Conservation (phyloP, 1,284 basidiomycete species). For the Pterulicium gracile region DNA sequence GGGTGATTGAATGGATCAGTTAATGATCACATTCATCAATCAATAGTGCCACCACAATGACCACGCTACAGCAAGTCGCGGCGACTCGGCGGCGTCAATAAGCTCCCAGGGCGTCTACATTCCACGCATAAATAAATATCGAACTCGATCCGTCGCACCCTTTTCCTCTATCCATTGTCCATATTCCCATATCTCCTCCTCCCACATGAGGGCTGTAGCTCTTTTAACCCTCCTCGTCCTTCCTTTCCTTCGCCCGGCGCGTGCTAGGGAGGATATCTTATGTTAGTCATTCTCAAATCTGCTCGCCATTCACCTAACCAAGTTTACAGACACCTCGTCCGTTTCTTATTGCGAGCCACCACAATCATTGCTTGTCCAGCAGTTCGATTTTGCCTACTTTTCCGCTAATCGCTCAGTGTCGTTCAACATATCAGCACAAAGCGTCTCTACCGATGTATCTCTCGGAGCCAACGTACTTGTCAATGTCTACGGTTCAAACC, state of each 20-base stretch:
- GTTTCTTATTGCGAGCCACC: slow-evolving; percentile 83
- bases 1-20: no score
- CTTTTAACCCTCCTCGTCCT: slow-evolving; percentile 28
- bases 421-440: slow-evolving; percentile 68
- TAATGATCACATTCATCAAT: no score
- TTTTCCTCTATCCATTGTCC: slow-evolving; percentile 4
- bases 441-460: slow-evolving; percentile 38
- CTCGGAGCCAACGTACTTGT: slow-evolving; percentile 65
- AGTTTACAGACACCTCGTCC: slow-evolving; percentile 61
- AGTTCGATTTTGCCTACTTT: slow-evolving; percentile 73
- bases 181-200: slow-evolving; percentile 7
- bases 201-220: slow-evolving; percentile 62
- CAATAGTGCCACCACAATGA: no score
- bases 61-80: no score
- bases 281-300: slow-evolving; percentile 27
- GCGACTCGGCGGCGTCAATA: no score
- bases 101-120: no score
- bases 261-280: slow-evolving; percentile 40
- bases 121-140: neutral
- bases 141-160: neutral
- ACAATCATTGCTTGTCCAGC: slow-evolving; percentile 68
- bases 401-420: slow-evolving; percentile 57
- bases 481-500: slow-evolving; percentile 73
- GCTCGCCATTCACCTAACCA: slow-evolving; percentile 6
- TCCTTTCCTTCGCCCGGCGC: slow-evolving; percentile 27